Evolutionary conservation across 805 yeast species (phyloP).

Genomic region (Saccharomycopsis lassenensis): DNA sequence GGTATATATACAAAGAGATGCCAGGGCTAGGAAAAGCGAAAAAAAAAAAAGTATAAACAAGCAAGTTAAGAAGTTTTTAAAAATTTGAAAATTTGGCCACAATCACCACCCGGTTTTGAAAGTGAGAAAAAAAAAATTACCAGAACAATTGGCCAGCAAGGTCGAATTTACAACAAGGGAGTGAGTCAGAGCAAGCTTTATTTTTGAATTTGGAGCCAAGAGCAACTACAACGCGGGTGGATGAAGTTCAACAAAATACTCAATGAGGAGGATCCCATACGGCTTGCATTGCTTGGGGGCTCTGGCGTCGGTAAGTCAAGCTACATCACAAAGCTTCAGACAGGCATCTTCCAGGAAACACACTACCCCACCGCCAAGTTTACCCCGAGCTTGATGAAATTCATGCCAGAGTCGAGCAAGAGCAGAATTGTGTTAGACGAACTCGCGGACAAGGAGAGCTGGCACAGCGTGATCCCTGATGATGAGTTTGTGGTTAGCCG

Average conservation of each 20-base stretch:
- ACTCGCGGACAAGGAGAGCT: conserved; percentile 29
- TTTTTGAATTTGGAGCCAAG: too few species aligned
- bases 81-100: too few species aligned
- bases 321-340: conserved; percentile 36
- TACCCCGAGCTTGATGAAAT: conserved; percentile 48
- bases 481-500: conserved; percentile 22
- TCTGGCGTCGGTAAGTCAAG: conserved; percentile 52
- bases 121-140: too few species aligned
- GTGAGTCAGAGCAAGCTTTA: too few species aligned
- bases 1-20: too few species aligned
- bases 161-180: too few species aligned
- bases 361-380: conserved; percentile 65
- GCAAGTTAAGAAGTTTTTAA: too few species aligned
- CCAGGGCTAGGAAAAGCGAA: too few species aligned
- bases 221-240: too few species aligned
- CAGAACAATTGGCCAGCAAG: too few species aligned
- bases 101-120: too few species aligned
- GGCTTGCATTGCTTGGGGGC: conserved; percentile 54
- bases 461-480: conserved; percentile 23
- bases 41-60: too few species aligned
- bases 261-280: conserved; percentile 32
- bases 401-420: conserved; percentile 29
- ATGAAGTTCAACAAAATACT: conserved; percentile 2
- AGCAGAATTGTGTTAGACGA: conserved; percentile 38
- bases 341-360: conserved; percentile 47